Base-by-base conservation (phyloP, 306 rosid genomes). In the Cucurbita ficifolia region DNA sequence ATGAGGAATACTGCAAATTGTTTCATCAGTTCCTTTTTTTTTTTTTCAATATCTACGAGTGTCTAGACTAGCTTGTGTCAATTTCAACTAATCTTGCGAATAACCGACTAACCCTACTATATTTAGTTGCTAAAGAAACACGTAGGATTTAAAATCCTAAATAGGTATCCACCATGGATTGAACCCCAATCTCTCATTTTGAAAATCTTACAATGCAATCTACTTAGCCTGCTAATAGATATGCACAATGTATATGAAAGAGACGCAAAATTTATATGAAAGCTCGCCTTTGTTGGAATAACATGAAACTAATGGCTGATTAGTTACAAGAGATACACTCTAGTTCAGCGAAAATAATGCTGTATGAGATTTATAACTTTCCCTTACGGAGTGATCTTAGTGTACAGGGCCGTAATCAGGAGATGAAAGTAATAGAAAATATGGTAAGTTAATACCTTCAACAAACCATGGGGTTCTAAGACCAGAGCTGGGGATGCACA, bases 401-500 rank as follows among this genome's bases (percentile, higher is more conserved):
- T 3, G 9, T 29, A 45, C 4, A 8, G 7, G 67, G 59, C 29
- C 57, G 14, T 18, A 39, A 21, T 64, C 1, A 53, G 48, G 52
- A 43, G 16, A 68, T 4, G 29, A 46, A 14, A 10, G 42, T n/a
- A 53, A 46, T 42, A 17, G 80, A 43, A 24, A 29, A 67, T 10
- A 74, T 72, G 68, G 52, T 5, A 57, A 75, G 45, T 10, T 69
- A 17, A 53, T 87, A 89, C 98, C 98, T 86, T 87, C 36, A 94
- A 87, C 79, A 94, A 79, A 73, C 97, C 98, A 79, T 83, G 95
- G 78, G 95, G 96, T 84, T 94, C 98, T 80, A 94, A 77, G 78
- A 79, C 97, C 56, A 90, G 74, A 69, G 96, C 97, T 14, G 97
- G 97, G 77, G 98, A 94, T 52, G 98, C 97, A 83, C 97, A 94